These are phyloP conservation scores for Oryza glumipatula DNA, from an alignment of 176 grass and related monocot species.

Conservation along the genomic window DNA sequence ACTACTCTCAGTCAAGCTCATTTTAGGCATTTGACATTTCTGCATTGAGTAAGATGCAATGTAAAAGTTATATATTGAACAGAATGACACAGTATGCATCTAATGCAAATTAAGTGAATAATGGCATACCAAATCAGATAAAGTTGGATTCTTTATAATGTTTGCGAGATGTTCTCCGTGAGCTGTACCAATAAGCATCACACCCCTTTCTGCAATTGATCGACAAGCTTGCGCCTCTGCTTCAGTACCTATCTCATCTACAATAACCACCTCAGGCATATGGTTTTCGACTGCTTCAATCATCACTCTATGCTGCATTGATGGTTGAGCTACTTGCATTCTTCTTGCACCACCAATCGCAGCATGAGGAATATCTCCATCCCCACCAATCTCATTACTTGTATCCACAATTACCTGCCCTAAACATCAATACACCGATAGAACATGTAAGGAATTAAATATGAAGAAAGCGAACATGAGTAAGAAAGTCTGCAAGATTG, in stretches of 20 bases:
- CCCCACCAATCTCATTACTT: constrained; percentile 98
- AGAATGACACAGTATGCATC: neutral
- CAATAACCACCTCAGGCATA: constrained; percentile 98
- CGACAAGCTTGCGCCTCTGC: constrained; percentile 87
- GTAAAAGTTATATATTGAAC: constrained; percentile 1
- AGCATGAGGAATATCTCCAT: constrained; percentile 91
- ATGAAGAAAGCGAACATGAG: constrained; percentile 10
- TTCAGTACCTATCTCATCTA: constrained; percentile 97
- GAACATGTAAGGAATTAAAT: constrained; percentile 42
- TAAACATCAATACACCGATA: constrained; percentile 60
- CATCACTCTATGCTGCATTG: constrained; percentile 94
- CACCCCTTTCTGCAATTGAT: constrained; percentile 95
- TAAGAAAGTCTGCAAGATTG: constrained; percentile 20
- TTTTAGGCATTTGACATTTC: constrained; percentile 22
- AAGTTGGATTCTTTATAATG: constrained; percentile 92
- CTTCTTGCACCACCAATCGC: constrained; percentile 94
- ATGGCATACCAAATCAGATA: constrained; percentile 85
- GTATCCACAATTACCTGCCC: constrained; percentile 98
- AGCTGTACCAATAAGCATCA: constrained; percentile 98
- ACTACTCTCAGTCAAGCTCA: neutral
- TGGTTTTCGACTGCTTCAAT: constrained; percentile 99
- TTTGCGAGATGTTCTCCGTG: constrained; percentile 87
- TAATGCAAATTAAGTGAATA: constrained; percentile 21
- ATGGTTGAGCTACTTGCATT: constrained; percentile 98
- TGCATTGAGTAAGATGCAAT: neutral